Base-by-base conservation (phyloP, 1,284 basidiomycete genomes). In the Retiboletus flavoniger region DNA sequence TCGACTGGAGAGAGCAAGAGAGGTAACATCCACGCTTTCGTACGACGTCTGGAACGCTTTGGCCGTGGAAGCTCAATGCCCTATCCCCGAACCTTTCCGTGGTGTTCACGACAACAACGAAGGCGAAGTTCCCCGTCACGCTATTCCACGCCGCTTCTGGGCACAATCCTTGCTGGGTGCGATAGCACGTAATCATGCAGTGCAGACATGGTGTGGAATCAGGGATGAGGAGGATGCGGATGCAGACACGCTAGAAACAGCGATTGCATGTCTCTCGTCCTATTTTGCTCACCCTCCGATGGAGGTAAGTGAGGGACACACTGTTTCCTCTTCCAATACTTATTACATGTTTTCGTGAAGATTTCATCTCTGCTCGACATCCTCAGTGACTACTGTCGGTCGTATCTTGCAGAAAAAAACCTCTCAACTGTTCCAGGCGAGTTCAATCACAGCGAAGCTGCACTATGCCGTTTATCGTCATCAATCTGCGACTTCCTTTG, bases 21-120 rank as follows among this genome's bases (percentile, higher is more conserved):
- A 67, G 31, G 55, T 81, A 16, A 65, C 71, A 3, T 64, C 65
- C 32, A 65, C 55, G 24, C 59, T 76, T 54, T 75, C 74, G 6
- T 76, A 78, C 56, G 83, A 85, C 54, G 73, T 78, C 36, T 84
- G 80, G 79, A 80, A 84, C 60, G 76, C 66, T 7, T 61, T 85
- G 41, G 71, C 76, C 40, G 59, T 69, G 13, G 77, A 79, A 60
- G 60, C 69, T 17, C 58, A 64, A 36, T 63, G 70, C 11, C 66
- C 74, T 28, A 47, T 75, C 21, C 77, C 76, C 0, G 54, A 60
- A n/a, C 60, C 60, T 26, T 73, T 76, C 48, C 60, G 61, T 42
- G 54, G 51, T 31, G 26, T 49, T n/a, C 14, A 58, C 28, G 59
- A 61, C n/a, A 47, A 50, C 17, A 28, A 49, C 21, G 54, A 57